Conservation (phyloP, 2,329 filamentous ascomycete genomes). For the Rugonectria rugulosa region DNA sequence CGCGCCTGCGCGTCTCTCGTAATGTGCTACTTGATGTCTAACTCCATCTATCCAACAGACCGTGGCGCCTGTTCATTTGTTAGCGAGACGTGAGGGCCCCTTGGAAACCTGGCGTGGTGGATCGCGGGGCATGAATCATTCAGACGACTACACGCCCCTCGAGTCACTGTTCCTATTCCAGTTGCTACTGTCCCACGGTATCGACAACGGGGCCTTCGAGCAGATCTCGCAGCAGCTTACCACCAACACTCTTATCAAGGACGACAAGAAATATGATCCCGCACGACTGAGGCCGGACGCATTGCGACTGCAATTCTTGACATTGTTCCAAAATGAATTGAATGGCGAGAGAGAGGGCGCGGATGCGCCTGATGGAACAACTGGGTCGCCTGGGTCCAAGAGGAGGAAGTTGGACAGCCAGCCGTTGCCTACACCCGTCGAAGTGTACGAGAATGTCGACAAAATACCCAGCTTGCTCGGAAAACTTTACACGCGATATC, state of each 20-base stretch:
- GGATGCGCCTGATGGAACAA: constrained; percentile 51
- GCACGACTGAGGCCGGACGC: constrained; percentile 78
- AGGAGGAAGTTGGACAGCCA: constrained; percentile 79
- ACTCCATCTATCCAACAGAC: constrained; percentile 43
- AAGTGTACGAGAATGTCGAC: constrained; percentile 70
- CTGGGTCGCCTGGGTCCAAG: constrained; percentile 64
- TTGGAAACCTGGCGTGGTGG: constrained; percentile 64
- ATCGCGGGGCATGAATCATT: constrained; percentile 63
- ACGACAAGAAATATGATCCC: constrained; percentile 75
- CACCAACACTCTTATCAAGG: constrained; percentile 75
- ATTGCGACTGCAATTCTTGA: constrained; percentile 79
- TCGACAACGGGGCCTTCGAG: constrained; percentile 70
- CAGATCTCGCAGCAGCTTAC: constrained; percentile 78
- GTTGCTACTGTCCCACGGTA: constrained; percentile 73
- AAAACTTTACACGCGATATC: constrained; percentile 78
- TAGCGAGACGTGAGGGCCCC: constrained; percentile 61
- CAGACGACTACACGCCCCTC: constrained; percentile 78
- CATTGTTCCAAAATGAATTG: constrained; percentile 77
- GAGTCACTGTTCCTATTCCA: constrained; percentile 89
- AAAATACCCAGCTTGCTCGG: constrained; percentile 75
- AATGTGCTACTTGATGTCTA: constrained; percentile 34
- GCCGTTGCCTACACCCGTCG: constrained; percentile 68
- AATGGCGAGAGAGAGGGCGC: constrained; percentile 55
- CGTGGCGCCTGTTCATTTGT: constrained; percentile 64
- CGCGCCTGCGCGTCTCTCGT: constrained; percentile 37